phyloP scores from a whole-genome alignment of 164 flowering plant species.

The Protea cynaroides region DNA sequence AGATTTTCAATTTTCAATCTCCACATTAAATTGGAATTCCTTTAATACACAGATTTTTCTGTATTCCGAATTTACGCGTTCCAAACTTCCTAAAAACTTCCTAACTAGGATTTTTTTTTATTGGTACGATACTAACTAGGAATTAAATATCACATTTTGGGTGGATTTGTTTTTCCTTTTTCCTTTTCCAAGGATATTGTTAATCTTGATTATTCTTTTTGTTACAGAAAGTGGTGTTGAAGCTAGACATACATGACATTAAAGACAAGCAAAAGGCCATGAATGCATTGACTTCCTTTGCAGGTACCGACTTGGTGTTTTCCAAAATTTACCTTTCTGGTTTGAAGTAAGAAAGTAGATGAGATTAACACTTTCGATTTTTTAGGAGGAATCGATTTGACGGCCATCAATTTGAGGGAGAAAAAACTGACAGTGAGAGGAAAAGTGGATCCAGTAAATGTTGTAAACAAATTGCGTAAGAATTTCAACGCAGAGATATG shows the following conservation, averaged over 20 bases:
- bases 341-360: no score
- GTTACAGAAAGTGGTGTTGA: conserved; percentile 70
- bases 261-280: conserved; percentile 72
- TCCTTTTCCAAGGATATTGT: no score
- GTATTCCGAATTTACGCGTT: no score
- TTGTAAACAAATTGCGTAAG: conserved; percentile 67
- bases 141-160: no score
- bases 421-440: conserved; percentile 68
- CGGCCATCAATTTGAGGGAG: conserved; percentile 74
- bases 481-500: conserved; percentile 54
- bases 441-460: conserved; percentile 52
- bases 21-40: no score
- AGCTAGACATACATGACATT: conserved; percentile 65
- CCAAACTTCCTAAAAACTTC: no score
- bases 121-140: no score
- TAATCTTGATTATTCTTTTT: conserved; percentile 1
- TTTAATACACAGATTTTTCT: no score
- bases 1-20: no score
- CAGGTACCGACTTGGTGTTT: conserved; percentile 33
- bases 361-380: not conserved
- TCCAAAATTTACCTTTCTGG: no score
- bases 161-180: no score
- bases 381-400: conserved; percentile 61
- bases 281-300: conserved; percentile 59
- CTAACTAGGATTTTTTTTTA: no score